A percentile compares a stretch with the other conserved stretches of the same genome.
Conservation (phyloP, 2,329 filamentous ascomycete genomes). For the Esteya vermicola region DNA sequence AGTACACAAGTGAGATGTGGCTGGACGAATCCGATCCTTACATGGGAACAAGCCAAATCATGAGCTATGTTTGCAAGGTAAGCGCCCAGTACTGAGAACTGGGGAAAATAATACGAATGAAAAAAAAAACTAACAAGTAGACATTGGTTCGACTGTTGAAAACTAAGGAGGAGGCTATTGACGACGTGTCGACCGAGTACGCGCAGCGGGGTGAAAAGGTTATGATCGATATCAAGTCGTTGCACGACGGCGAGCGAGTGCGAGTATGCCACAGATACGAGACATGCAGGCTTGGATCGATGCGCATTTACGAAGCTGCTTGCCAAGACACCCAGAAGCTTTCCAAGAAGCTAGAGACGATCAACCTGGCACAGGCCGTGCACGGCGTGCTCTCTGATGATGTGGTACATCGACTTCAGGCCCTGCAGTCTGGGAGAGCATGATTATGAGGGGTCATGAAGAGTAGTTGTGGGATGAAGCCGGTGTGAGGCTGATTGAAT, state of each 20-base stretch:
- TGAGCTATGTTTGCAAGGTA: conserved; percentile 11
- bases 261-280: not conserved
- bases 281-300: not conserved
- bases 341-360: not conserved
- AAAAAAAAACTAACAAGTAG: not conserved
- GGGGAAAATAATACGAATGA: no score
- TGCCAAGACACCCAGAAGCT: not conserved
- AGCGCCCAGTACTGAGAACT: not conserved
- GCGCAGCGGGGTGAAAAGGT: conserved; percentile 6
- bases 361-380: conserved; percentile 3
- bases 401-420: not conserved
- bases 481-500: no score
- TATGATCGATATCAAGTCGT: not conserved
- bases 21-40: conserved; percentile 8
- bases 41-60: conserved; percentile 7
- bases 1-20: conserved; percentile 3
- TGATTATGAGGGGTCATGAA: no score
- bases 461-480: no score
- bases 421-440: no score
- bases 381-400: conserved; percentile 2
- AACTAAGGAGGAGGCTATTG: conserved; percentile 9
- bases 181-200: conserved; percentile 9
- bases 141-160: conserved; percentile 10
- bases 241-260: conserved; percentile 3
- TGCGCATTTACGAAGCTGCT: conserved; percentile 1